These are phyloP conservation scores for Solanum corneliomulleri DNA, from an alignment of 257 asterid genomes.

Conservation along the genomic window DNA sequence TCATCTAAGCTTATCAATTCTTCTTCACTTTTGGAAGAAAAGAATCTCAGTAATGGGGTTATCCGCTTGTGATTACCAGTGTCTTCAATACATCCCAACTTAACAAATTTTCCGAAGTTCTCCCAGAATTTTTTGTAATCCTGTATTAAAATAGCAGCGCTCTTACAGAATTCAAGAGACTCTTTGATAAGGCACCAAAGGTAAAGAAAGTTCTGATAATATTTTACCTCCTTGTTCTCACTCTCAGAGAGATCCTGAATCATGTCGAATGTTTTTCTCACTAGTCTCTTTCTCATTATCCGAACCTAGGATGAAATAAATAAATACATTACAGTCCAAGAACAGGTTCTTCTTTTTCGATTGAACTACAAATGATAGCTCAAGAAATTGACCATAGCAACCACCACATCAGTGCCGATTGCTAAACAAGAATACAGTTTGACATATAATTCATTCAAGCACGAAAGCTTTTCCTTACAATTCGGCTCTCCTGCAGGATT, in stretches of 20 bases:
- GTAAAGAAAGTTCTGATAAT: not conserved
- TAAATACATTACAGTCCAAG: not conserved
- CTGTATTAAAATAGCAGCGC: conserved; percentile 21
- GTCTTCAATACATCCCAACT: conserved; percentile 96
- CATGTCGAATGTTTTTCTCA: conserved; percentile 97
- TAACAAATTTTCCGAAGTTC: conserved; percentile 85
- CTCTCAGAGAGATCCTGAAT: conserved; percentile 95
- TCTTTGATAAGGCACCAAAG: not conserved
- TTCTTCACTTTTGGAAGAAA: conserved; percentile 86
- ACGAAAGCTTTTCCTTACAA: conserved; percentile 38
- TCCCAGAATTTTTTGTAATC: conserved; percentile 99
- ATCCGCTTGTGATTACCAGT: conserved; percentile 89
- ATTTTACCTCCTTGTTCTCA: conserved; percentile 74
- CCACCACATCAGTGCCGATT: not conserved
- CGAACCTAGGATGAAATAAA: conserved; percentile 47
- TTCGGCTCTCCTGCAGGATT: conserved; percentile 98
- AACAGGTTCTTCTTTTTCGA: not conserved
- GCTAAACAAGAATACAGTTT: not conserved
- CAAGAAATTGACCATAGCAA: not conserved
- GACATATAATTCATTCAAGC: not conserved
- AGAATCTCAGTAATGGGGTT: conserved; percentile 74
- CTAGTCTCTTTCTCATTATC: conserved; percentile 95
- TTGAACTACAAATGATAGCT: not conserved
- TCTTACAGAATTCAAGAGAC: not conserved
- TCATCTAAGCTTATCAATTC: conserved; percentile 83